phyloP scores from a whole-genome alignment of 495 filamentous ascomycete species.

The Tuber aestivum region DNA sequence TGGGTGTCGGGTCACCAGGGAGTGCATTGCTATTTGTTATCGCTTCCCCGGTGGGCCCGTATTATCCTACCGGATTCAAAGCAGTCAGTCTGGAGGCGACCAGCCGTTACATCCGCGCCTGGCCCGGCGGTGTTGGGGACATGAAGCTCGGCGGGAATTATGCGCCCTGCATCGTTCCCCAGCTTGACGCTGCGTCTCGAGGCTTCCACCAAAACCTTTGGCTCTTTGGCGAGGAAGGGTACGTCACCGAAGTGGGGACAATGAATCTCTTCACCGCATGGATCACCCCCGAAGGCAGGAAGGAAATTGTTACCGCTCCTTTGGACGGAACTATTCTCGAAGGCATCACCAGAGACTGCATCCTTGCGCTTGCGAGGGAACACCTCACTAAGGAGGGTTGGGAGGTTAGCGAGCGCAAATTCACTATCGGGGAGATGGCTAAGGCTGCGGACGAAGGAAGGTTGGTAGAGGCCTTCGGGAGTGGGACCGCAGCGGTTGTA shows the following conservation, averaged over 20 bases:
- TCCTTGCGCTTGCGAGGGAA: slow-evolving; percentile 77
- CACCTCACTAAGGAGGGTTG: slow-evolving; percentile 77
- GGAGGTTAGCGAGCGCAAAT: slow-evolving; percentile 79
- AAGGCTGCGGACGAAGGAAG: slow-evolving; percentile 77
- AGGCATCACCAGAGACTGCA: slow-evolving; percentile 84
- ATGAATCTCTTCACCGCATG: slow-evolving; percentile 94
- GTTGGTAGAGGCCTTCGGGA: slow-evolving; percentile 84
- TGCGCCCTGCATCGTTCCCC: slow-evolving; percentile 89
- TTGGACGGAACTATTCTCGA: slow-evolving; percentile 96
- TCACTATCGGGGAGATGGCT: slow-evolving; percentile 75
- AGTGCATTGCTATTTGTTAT: slow-evolving; percentile 89
- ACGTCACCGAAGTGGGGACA: slow-evolving; percentile 90
- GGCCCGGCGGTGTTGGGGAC: slow-evolving; percentile 94
- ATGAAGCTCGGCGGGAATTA: slow-evolving; percentile 99
- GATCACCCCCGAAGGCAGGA: slow-evolving; percentile 73
- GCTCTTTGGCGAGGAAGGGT: slow-evolving; percentile 92
- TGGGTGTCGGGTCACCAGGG: slow-evolving; percentile 85
- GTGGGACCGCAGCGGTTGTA: slow-evolving; percentile 82
- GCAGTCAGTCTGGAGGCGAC: slow-evolving; percentile 90
- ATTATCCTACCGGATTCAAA: slow-evolving; percentile 97
- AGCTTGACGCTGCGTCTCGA: slow-evolving; percentile 77
- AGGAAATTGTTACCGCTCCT: slow-evolving; percentile 84
- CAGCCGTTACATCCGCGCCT: slow-evolving; percentile 89
- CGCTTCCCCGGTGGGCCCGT: slow-evolving; percentile 92
- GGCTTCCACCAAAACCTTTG: slow-evolving; percentile 98